These are phyloP conservation scores for Debaryomyces coudertii DNA, from an alignment of 1,139 yeast species.

Conservation along the genomic window DNA sequence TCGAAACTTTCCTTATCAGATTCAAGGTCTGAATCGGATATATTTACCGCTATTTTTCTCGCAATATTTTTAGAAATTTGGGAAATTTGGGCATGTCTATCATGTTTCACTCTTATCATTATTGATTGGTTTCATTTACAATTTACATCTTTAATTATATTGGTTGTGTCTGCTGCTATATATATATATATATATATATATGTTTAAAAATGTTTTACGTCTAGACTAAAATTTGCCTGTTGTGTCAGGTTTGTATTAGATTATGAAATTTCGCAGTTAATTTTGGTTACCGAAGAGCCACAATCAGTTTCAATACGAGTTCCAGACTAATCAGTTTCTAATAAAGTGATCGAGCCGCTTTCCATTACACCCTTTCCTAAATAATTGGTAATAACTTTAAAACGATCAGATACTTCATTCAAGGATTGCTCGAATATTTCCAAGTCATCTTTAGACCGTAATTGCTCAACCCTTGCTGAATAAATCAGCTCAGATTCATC, in stretches of 20 bases:
- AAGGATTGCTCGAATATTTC: constrained; percentile 66
- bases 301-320: background rate
- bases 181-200: constrained; percentile 4
- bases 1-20: constrained; percentile 9
- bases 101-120: background rate
- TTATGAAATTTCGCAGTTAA: constrained; percentile 6
- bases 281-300: background rate
- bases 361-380: constrained; percentile 89
- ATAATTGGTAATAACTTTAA: constrained; percentile 76
- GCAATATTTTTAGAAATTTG: constrained; percentile 5
- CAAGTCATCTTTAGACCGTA: constrained; percentile 59
- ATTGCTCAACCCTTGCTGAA: constrained; percentile 61
- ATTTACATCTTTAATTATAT: background rate
- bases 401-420: constrained; percentile 63
- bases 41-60: constrained; percentile 12
- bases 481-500: constrained; percentile 68
- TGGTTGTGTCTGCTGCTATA: background rate
- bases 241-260: constrained; percentile 5
- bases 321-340: constrained; percentile 13
- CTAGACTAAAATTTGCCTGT: background rate
- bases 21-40: constrained; percentile 5
- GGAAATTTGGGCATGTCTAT: background rate
- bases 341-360: constrained; percentile 28
- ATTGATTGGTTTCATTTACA: constrained; percentile 4
- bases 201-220: background rate